Conservation (phyloP, 2,329 filamentous ascomycete genomes). For the Epichloe amarillans region DNA sequence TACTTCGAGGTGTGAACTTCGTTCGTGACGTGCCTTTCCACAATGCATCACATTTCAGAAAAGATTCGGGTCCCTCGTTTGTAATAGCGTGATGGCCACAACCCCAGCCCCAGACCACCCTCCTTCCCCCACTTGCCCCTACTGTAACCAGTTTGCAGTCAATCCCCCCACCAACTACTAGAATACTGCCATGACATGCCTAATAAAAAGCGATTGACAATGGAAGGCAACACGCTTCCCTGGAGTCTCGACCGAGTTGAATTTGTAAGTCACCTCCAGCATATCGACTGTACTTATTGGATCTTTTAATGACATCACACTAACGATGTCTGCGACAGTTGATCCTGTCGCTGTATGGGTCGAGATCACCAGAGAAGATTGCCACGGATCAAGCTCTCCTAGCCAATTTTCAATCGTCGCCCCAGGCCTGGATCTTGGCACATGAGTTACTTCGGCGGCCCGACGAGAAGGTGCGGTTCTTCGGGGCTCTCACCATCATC, state of each 20-base stretch:
- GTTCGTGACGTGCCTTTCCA: neutral
- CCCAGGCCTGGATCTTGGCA: constrained; percentile 75
- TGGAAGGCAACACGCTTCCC: constrained; percentile 9
- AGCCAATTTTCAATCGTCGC: constrained; percentile 64
- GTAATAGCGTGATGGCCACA: neutral
- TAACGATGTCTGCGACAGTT: constrained; percentile 20
- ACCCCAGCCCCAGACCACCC: neutral
- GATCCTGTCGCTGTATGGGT: constrained; percentile 40
- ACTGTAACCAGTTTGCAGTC: neutral
- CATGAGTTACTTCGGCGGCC: constrained; percentile 57
- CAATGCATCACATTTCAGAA: too few species aligned
- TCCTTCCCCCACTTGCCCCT: neutral
- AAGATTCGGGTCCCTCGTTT: neutral
- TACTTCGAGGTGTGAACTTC: neutral
- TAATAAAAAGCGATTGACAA: neutral
- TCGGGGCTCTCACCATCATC: constrained; percentile 82
- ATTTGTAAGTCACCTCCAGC: constrained; percentile 9
- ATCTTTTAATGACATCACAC: neutral
- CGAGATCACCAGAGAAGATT: constrained; percentile 34
- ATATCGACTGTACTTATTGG: neutral
- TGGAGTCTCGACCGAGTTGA: constrained; percentile 13
- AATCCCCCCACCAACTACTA: neutral
- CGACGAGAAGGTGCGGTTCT: constrained; percentile 73
- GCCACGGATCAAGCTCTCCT: constrained; percentile 55
- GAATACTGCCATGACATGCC: constrained; percentile 2